Conservation (phyloP, 306 rosid genomes). For the Calophaca sinica region DNA sequence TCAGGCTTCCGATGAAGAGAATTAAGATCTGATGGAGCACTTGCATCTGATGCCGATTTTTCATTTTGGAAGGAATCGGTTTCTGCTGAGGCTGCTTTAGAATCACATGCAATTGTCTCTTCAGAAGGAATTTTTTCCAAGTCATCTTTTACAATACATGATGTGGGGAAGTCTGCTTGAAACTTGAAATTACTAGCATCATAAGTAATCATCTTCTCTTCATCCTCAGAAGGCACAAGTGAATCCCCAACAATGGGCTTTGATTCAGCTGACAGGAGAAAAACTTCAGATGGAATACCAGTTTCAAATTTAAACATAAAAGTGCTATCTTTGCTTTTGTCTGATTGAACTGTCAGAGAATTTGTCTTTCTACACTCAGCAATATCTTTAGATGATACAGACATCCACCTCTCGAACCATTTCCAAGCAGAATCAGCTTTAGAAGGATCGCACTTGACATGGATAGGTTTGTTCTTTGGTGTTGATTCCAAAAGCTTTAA, state of each 20-base stretch:
- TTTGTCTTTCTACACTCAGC: constrained; percentile 47
- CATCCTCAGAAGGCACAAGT: constrained; percentile 56
- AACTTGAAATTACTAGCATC: constrained; percentile 53
- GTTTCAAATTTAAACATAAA: constrained; percentile 50
- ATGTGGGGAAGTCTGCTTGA: constrained; percentile 52
- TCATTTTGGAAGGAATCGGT: constrained; percentile 46
- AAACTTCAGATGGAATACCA: constrained; percentile 49
- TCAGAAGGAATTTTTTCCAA: constrained; percentile 55
- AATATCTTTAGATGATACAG: constrained; percentile 57
- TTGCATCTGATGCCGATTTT: constrained; percentile 47
- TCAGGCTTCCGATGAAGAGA: constrained; percentile 56
- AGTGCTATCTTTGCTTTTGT: constrained; percentile 44
- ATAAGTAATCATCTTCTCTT: constrained; percentile 55
- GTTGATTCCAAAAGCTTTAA: constrained; percentile 76
- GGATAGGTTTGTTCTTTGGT: constrained; percentile 68
- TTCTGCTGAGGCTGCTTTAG: constrained; percentile 48
- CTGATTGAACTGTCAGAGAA: constrained; percentile 50
- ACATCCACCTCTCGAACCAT: constrained; percentile 96
- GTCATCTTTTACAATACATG: constrained; percentile 46
- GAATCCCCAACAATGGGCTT: constrained; percentile 51
- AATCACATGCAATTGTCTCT: constrained; percentile 48
- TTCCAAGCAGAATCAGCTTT: constrained; percentile 87
- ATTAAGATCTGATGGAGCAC: constrained; percentile 48
- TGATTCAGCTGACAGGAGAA: constrained; percentile 52
- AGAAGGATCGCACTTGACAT: constrained; percentile 78